phyloP scores from a whole-genome alignment of 306 rosid genomes.

The Mucuna pruriens region DNA sequence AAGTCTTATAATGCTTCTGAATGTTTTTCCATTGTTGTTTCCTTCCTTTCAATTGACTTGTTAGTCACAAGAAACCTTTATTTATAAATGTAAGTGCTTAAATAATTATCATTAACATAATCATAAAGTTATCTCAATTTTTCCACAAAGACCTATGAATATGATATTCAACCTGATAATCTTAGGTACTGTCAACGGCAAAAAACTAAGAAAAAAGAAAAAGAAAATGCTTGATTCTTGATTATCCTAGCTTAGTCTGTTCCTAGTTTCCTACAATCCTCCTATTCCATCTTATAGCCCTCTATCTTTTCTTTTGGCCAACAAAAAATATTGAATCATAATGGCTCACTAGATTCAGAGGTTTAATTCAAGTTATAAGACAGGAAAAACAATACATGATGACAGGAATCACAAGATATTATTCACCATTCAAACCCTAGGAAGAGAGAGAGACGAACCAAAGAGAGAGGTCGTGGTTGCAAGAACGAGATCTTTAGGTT shows the following conservation, averaged over 20 bases:
- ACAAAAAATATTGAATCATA: not conserved
- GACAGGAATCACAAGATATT: no score
- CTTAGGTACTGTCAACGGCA: not conserved
- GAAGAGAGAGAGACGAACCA: no score
- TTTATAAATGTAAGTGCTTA: not conserved
- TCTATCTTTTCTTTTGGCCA: not conserved
- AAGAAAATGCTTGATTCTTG: not conserved
- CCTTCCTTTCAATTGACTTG: not conserved
- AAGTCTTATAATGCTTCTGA: not conserved
- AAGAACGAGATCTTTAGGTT: no score
- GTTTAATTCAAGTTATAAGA: no score
- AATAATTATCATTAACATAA: not conserved
- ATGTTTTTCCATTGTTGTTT: not conserved
- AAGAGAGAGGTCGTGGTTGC: no score
- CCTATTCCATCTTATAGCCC: not conserved
- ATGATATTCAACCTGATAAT: not conserved
- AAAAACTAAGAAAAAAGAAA: no score
- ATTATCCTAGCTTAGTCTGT: not conserved
- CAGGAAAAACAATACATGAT: no score
- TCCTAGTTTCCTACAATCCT: not conserved
- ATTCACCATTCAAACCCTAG: no score
- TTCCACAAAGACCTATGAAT: not conserved
- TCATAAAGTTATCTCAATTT: not conserved
- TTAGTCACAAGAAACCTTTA: not conserved
- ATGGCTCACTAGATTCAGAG: no score